Base-by-base conservation (phyloP, 805 yeast genomes). In the Kazachstania kunashirensis region DNA sequence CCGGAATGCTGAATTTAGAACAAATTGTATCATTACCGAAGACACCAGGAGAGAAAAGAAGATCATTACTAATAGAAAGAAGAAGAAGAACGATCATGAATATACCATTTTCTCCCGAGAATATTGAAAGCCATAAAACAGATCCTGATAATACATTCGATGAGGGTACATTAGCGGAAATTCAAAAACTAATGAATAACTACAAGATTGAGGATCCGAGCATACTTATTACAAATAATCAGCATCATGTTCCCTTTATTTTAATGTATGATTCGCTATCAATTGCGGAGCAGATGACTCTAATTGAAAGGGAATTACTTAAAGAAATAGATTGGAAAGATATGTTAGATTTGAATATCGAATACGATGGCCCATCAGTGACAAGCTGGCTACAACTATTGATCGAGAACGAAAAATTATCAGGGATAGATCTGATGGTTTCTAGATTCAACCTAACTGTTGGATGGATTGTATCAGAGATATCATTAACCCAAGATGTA, bases 301-400 rank as follows among this genome's bases (percentile, higher is more conserved):
- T 84, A 33, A 81, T 89, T 44, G 98, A 92, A 57, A 68, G 77
- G 36, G 97, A 92, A 56, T 72, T 86, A 29, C 59, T 88, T 16
- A 70, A 75, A 36, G 95, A 85, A 50, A 71, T 92, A 27, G 96
- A 89, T 56, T 89, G 97, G 96, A 79, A 77, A 49, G 95, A 85
- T 46, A 67, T 89, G 30, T 68, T 88, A 29, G 88, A 84, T 43
- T 62, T 83, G 43, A 70, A 75, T 33, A 81, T 95, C 85, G 73
- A 75, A 36, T 71, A 72, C 40, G 74, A 76, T 24, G 57, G 81
- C 33, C 71, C 69, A 1, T 80, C 86, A 1, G 78, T 77, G 16
- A 77, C 75, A 44, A 83, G 92, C 49, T 92, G 98, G 98, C 62
- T 86, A 19, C 80, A 76, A 43, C 67, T 84, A 24, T 64, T 88